Evolutionary conservation across 2,329 filamentous ascomycete species (phyloP).

Genomic region (Claviceps paspali): DNA sequence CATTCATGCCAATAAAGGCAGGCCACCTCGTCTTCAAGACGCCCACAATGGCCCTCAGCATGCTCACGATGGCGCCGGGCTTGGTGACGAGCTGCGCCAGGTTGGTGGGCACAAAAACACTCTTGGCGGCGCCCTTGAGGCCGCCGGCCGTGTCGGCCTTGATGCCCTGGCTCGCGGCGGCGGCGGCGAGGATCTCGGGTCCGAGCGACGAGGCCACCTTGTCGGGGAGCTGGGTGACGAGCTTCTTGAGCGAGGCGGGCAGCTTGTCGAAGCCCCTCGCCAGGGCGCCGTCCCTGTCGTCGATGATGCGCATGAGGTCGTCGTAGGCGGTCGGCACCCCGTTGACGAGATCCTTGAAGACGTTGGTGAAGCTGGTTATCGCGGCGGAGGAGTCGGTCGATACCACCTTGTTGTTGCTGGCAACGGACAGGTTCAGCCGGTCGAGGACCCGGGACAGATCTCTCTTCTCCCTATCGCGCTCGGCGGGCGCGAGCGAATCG

Average conservation of each 20-base stretch:
- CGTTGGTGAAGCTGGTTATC: slow-evolving; percentile 68
- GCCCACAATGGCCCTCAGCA: slow-evolving; percentile 82
- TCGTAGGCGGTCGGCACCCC: slow-evolving; percentile 87
- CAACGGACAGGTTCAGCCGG: slow-evolving; percentile 68
- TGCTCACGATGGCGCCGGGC: slow-evolving; percentile 68
- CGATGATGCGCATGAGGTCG: slow-evolving; percentile 55
- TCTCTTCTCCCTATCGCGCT: slow-evolving; percentile 38
- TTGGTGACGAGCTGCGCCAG: slow-evolving; percentile 71
- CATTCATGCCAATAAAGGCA: slow-evolving; percentile 78
- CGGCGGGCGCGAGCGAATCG: slow-evolving; percentile 11
- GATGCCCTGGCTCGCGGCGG: slow-evolving; percentile 57
- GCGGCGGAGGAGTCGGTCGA: slow-evolving; percentile 72
- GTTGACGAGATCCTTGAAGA: slow-evolving; percentile 83
- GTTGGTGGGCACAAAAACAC: slow-evolving; percentile 53
- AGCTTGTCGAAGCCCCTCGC: slow-evolving; percentile 48
- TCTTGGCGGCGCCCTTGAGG: slow-evolving; percentile 47
- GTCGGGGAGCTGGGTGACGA: slow-evolving; percentile 70
- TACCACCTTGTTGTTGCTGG: slow-evolving; percentile 73
- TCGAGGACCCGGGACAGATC: slow-evolving; percentile 72
- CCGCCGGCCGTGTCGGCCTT: slow-evolving; percentile 38
- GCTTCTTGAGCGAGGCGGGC: slow-evolving; percentile 66
- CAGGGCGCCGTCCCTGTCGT: slow-evolving; percentile 47
- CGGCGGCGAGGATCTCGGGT: slow-evolving; percentile 68
- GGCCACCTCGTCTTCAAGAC: slow-evolving; percentile 81
- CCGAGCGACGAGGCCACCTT: slow-evolving; percentile 64